Percentiles rank a stretch among this genome's conserved stretches.
phyloP scores from a whole-genome alignment of 2,329 filamentous ascomycete genomes.

The Trichoderma atroviride region DNA sequence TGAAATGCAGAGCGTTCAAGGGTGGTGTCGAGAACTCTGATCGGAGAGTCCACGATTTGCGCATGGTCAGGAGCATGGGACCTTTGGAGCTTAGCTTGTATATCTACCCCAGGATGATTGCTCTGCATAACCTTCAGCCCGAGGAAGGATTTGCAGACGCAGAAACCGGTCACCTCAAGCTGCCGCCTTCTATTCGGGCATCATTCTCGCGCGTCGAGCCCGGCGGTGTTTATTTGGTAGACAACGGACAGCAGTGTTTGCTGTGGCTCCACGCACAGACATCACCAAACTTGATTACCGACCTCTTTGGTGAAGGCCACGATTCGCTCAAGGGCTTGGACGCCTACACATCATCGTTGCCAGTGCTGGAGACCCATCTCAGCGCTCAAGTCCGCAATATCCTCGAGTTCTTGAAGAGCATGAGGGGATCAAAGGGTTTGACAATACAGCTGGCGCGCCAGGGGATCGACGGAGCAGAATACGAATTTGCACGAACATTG shows the following conservation, averaged over 20 bases:
- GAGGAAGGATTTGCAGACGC: conserved; percentile 89
- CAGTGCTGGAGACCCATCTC: conserved; percentile 85
- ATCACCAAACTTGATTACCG: conserved; percentile 85
- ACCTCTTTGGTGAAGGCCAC: conserved; percentile 83
- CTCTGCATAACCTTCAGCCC: conserved; percentile 84
- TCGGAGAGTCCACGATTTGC: conserved; percentile 85
- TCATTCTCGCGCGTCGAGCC: conserved; percentile 88
- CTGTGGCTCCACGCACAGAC: conserved; percentile 93
- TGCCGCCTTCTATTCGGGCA: conserved; percentile 78
- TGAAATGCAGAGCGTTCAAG: conserved; percentile 93
- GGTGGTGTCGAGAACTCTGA: conserved; percentile 89
- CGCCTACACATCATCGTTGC: conserved; percentile 76
- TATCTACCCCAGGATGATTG: conserved; percentile 91
- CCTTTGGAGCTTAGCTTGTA: conserved; percentile 84
- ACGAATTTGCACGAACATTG: conserved; percentile 88
- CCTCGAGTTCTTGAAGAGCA: conserved; percentile 77
- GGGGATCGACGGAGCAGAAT: conserved; percentile 91
- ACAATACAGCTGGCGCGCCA: conserved; percentile 90
- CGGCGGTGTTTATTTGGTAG: conserved; percentile 90
- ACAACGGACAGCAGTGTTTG: conserved; percentile 90
- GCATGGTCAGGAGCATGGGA: conserved; percentile 87
- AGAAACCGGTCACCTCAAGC: conserved; percentile 80
- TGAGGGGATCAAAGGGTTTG: conserved; percentile 83
- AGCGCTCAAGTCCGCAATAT: conserved; percentile 96
- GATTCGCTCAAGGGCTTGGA: conserved; percentile 73